Conservation (phyloP, 768 basidiomycete species). For the Tulasnella calospora region DNA sequence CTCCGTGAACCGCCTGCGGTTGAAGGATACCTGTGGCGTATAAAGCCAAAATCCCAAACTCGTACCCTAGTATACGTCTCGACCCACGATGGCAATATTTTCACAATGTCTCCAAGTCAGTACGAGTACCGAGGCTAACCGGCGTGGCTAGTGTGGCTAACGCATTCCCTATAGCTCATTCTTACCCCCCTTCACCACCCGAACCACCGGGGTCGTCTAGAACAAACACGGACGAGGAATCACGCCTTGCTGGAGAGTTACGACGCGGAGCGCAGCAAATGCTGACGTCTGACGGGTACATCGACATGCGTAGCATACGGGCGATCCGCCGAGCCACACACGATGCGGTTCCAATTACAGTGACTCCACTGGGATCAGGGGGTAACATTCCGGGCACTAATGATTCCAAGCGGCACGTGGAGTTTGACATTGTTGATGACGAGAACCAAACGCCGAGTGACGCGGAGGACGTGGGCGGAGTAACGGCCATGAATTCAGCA, state of each 20-base stretch:
- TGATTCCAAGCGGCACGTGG: conserved; percentile 14
- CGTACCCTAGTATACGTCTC: conserved; percentile 56
- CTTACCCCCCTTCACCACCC: conserved; percentile 68
- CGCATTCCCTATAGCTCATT: conserved; percentile 35
- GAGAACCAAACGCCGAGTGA: conserved; percentile 48
- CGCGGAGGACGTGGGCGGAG: conserved; percentile 62
- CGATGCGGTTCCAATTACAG: conserved; percentile 35
- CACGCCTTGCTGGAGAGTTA: conserved; percentile 44
- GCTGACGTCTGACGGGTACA: conserved; percentile 57
- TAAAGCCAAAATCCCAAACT: conserved; percentile 53
- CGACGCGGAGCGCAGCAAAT: conserved; percentile 61
- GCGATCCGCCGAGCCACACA: conserved; percentile 62
- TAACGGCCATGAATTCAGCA: conserved; percentile 40
- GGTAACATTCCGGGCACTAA: conserved; percentile 17
- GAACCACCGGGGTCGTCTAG: conserved; percentile 38
- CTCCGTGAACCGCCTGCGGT: conserved; percentile 72
- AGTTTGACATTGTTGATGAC: conserved; percentile 33
- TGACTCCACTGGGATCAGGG: conserved; percentile 13
- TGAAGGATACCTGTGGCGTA: conserved; percentile 80
- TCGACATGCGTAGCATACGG: conserved; percentile 67
- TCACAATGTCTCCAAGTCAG: conserved; percentile 48
- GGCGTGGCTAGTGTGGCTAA: neutral
- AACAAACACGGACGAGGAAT: conserved; percentile 17
- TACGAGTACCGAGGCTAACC: neutral
- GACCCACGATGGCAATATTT: conserved; percentile 69